Percentiles rank a stretch among this genome's conserved stretches.
These are phyloP conservation scores for Solanum chmielewskii DNA, from an alignment of 257 asterid species.

Conservation along the genomic window DNA sequence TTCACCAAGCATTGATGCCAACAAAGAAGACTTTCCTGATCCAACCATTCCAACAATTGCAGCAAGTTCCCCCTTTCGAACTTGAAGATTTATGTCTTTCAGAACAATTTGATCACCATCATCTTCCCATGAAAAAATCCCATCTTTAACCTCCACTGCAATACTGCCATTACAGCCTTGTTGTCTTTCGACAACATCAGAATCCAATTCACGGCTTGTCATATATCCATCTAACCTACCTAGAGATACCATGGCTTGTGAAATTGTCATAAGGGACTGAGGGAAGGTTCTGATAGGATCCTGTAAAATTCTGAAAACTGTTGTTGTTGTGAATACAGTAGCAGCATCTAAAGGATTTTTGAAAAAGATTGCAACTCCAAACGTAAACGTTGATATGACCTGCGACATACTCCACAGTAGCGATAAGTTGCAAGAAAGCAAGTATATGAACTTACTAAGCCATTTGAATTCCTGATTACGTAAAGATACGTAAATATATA, in stretches of 20 bases:
- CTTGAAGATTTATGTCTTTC: constrained; percentile 27
- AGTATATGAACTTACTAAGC: constrained; percentile 43
- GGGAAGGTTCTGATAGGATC: constrained; percentile 60
- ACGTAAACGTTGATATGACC: constrained; percentile 32
- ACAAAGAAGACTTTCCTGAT: constrained; percentile 65
- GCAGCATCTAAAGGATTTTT: constrained; percentile 22
- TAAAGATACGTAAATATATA: not conserved
- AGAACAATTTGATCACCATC: constrained; percentile 23
- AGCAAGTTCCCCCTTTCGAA: constrained; percentile 63
- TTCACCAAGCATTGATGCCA: constrained; percentile 33
- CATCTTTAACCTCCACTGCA: constrained; percentile 41
- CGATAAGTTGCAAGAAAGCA: constrained; percentile 16
- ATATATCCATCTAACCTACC: constrained; percentile 49
- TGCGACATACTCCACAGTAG: constrained; percentile 41
- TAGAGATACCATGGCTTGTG: constrained; percentile 51
- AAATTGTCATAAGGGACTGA: constrained; percentile 33
- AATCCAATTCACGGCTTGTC: constrained; percentile 37
- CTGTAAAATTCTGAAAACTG: no score
- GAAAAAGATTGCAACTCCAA: constrained; percentile 26
- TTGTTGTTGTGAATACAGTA: no score
- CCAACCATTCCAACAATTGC: constrained; percentile 83
- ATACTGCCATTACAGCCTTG: constrained; percentile 23
- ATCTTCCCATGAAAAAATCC: constrained; percentile 59
- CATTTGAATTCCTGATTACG: constrained; percentile 38
- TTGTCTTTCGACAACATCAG: constrained; percentile 26